Evolutionary conservation across 1,139 yeast genomes (phyloP), one percentile per base, ranked within the genome.

Genomic region (Nakaseomyces sp.): DNA sequence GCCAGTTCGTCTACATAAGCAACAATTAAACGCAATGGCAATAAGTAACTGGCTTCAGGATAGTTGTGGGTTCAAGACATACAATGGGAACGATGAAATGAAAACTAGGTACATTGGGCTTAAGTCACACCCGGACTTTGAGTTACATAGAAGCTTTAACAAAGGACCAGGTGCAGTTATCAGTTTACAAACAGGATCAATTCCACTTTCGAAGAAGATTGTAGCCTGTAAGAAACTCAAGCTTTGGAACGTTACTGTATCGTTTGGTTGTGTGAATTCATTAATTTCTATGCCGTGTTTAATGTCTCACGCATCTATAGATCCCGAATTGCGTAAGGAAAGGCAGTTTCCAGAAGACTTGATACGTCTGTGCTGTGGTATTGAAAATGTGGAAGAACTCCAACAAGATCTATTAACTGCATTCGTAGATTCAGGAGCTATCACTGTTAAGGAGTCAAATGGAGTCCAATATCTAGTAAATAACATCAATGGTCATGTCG

Each of bases 261-360:
- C 95, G 5, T 89, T 89, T 66, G 97, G 97, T 16, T 84, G 95
- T 63, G 96, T 89, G 46, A 86, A 87, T 66, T 85, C 95, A 16
- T 72, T 89, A 57, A 86, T 89, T 47, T 83, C 93, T 40, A 77
- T 88, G 82, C 96, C 96, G 10, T 86, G 96, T 65, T 78, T 78
- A 64, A 88, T 88, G 96, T 85, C 95, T 2, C 96, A 88, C 61
- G 96, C 96, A n/a, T 81, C 95, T 5, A 88, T 89, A 51, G 96
- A 87, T 58, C 82, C 88, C 31, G 79, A 84, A 57, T 81, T 88
- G 7, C 76, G 96, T 62, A 80, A 81, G 47, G 95, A 84, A 64
- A 76, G 96, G 60, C 87, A 81, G 33, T 80, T 88, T 67, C 96
- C 96, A 2, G 96, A 88, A 64, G 96, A 89, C 63, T 71, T 88